phyloP scores from a whole-genome alignment of 139 green algal genomes.

The Gonium pectorale region DNA sequence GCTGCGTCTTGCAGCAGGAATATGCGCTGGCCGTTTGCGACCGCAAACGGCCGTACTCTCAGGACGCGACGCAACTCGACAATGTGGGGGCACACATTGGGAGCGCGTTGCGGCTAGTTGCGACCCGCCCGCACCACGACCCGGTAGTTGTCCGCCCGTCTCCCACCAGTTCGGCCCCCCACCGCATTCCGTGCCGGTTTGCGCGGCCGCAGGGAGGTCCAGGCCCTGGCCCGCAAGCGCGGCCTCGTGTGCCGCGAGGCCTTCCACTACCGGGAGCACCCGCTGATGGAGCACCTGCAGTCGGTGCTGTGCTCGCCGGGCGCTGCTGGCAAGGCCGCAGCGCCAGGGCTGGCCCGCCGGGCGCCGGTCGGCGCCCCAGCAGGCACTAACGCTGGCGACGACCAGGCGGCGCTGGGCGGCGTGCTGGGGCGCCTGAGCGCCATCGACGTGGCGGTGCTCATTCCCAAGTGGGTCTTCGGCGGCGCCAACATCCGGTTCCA shows the following conservation, averaged over 20 bases:
- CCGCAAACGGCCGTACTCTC: too few species aligned
- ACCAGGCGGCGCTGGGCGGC: conserved; percentile 19
- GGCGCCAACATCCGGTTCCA: conserved; percentile 59
- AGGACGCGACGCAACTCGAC: too few species aligned
- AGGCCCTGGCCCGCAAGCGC: conserved; percentile 33
- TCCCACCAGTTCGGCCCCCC: too few species aligned
- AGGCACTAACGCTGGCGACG: neutral
- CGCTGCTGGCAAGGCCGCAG: neutral
- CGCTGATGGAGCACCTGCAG: conserved; percentile 9
- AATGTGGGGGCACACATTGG: too few species aligned
- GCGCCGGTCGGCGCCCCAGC: too few species aligned
- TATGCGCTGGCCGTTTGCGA: too few species aligned
- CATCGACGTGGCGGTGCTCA: conserved; percentile 51
- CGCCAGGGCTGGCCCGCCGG: too few species aligned
- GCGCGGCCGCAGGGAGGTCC: conserved; percentile 43
- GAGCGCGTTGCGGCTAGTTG: too few species aligned
- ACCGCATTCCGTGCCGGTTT: too few species aligned
- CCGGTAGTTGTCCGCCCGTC: too few species aligned
- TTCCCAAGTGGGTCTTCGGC: conserved; percentile 63
- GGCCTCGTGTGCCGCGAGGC: conserved; percentile 64
- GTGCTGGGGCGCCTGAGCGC: conserved; percentile 23
- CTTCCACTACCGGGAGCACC: conserved; percentile 65
- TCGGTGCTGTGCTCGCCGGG: neutral
- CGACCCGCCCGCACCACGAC: too few species aligned
- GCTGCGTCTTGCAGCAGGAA: too few species aligned